These are phyloP conservation scores for Eutrema yunnanense DNA, from an alignment of 345 rosid genomes.

Conservation along the genomic window DNA sequence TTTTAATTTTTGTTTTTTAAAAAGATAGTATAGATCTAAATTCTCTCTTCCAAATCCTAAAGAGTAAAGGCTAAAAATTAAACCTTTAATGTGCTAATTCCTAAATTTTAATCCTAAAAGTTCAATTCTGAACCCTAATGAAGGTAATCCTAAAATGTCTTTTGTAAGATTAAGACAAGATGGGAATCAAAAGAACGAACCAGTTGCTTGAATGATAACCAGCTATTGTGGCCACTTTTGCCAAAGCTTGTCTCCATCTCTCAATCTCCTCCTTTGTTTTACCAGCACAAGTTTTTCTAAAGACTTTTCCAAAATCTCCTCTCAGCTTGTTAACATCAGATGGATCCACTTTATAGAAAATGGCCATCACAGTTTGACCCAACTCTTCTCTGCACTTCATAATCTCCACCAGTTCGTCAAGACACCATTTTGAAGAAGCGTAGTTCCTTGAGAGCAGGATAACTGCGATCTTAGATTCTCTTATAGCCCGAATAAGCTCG, in stretches of 20 bases:
- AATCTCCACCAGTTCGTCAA: constrained; percentile 5
- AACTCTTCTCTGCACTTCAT: constrained; percentile 1
- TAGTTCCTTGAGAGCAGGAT: neutral
- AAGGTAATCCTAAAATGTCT: no score
- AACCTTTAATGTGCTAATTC: no score
- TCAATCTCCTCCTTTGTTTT: neutral
- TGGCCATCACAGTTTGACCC: neutral
- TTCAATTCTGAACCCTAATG: no score
- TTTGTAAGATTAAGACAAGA: no score
- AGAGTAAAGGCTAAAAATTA: no score
- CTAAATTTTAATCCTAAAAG: no score
- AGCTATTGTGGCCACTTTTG: neutral
- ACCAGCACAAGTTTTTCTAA: neutral
- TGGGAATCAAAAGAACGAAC: neutral
- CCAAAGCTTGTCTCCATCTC: neutral
- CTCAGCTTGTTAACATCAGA: neutral
- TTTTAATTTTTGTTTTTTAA: no score
- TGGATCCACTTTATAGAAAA: constrained; percentile 2
- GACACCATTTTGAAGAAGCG: constrained; percentile 14
- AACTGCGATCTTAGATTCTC: neutral
- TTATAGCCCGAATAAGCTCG: neutral
- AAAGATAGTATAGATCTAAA: no score
- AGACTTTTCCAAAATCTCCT: neutral
- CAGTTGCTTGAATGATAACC: neutral
- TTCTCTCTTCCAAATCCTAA: no score